Evolutionary conservation across 768 basidiomycete species (phyloP), one percentile per base, ranked within the genome.

Genomic region (Serendipita sp.): DNA sequence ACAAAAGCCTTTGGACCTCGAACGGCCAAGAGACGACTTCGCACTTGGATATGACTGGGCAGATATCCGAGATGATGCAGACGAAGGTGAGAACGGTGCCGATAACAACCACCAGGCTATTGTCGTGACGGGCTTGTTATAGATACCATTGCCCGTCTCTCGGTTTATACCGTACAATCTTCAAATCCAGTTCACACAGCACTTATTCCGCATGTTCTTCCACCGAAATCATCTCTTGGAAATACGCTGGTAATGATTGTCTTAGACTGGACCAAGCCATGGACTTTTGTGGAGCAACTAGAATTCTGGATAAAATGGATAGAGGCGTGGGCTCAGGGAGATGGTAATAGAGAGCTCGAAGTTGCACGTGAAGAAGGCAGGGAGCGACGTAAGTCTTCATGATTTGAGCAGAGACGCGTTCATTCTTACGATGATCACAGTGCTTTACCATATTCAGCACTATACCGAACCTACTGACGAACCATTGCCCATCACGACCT

Each of bases 211-310:
- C 82, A 85, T 64, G 89, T 91, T 66, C 72, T 93, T 26, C 88
- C 89, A 1, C 85, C 90, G 1, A 77, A 82, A 63, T 75, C 79
- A 30, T 75, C 81, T 3, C 72, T 90, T 13, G 79, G 81, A 2
- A 84, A 90, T 65, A 86, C 87, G 0, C 76, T 90, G 31, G 82
- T 92, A 48, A 74, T 96, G 69, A 87, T 98, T 67, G 82, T 85
- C 0, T 75, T 99, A 9, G 95, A 99, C 72, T 99, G 96, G 95
- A 95, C 92, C 67, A 81, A 81, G 66, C 95, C 95, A 0, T 94
- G 90, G 83, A 81, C 84, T 1, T 98, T 98, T 71, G 75, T 96
- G 1, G 82, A 86, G 14, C 87, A 97, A 68, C 74, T 99, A 9
- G 76, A 88, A 65, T 79, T 75, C 50, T 98, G 95, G 95, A 74